Percentiles rank a stretch among this genome's conserved stretches.
Evolutionary conservation across 768 basidiomycete species (phyloP).

Genomic region (Clavulina sp.): DNA sequence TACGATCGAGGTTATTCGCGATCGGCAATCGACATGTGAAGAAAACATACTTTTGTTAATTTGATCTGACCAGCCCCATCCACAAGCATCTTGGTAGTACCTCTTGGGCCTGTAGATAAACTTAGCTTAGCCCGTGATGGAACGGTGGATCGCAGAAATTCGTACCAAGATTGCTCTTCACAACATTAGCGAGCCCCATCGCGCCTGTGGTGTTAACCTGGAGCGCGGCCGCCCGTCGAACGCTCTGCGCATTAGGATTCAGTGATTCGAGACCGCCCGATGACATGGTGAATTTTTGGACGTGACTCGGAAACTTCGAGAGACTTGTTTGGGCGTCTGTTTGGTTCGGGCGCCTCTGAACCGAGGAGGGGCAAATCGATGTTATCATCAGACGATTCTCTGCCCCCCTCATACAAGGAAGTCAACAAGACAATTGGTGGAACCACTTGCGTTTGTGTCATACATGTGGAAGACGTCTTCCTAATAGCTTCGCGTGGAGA

Average conservation of each 20-base stretch:
- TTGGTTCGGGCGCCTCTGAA: too few species aligned
- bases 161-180: constrained; percentile 81
- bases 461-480: too few species aligned
- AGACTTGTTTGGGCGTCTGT: too few species aligned
- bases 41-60: constrained; percentile 65
- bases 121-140: constrained; percentile 1
- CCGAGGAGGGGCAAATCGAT: too few species aligned
- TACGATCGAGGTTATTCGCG: constrained; percentile 10
- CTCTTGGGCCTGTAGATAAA: constrained; percentile 57
- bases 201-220: constrained; percentile 92
- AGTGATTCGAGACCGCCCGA: constrained; percentile 54
- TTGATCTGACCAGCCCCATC: constrained; percentile 97
- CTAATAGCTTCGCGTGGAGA: too few species aligned
- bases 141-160: constrained; percentile 19
- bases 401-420: too few species aligned
- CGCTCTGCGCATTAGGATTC: constrained; percentile 91
- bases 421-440: too few species aligned
- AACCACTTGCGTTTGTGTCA: too few species aligned
- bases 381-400: too few species aligned
- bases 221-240: constrained; percentile 74
- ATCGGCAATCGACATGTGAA: background rate
- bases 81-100: constrained; percentile 98
- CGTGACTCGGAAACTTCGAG: too few species aligned
- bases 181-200: constrained; percentile 92
- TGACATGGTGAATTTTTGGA: too few species aligned